Evolutionary conservation across 1,284 basidiomycete species (phyloP), one percentile per base, ranked within the genome.

Genomic region (Puccinia hordei): DNA sequence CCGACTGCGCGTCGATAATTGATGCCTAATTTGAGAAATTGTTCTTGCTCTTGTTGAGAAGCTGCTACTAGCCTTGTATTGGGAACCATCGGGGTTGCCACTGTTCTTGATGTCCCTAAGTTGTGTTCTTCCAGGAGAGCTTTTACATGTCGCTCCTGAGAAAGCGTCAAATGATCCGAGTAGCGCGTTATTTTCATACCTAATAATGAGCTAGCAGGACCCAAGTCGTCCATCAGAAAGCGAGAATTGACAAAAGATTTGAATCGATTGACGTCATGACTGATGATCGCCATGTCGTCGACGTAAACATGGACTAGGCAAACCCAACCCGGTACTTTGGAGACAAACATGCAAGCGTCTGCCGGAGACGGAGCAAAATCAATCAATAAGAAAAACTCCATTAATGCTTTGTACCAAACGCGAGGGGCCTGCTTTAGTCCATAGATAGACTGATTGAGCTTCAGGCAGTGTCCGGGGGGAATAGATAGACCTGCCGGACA

Each of bases 261-360:
- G 44, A 71, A 71, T 6, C 46, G 3, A 22, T 24, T 15, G 22
- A 71, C 68, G 35, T 71, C 68, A 17, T 38, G 68, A 46, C 68
- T 49, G 44, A 41, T 46, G 27, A 71, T 71, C 15, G 44, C 46
- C 68, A 71, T 71, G 68, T 71, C 41, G 27, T 71, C 41, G 2
- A 71, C 68, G 35, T 71, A 46, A 13, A 71, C 38, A 30, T 44
- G 44, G 17, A 71, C 41, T 2, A 44, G 46, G 49, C 68, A 71
- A 1, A 5, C 38, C 44, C 44, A 44, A 10, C 46, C 68, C 24
- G 38, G 38, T 4, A 17, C 46, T 19, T 49, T 6, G 6, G 38
- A 44, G 24, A 71, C 15, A 24, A 71, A 71, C 4, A 71, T n/a
- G 27, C 68, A 46, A n/a, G 68, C n/a, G 24, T 71, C 44, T 10